phyloP scores from a whole-genome alignment of 108 stramenopile species.

The Cyclotella atomus region DNA sequence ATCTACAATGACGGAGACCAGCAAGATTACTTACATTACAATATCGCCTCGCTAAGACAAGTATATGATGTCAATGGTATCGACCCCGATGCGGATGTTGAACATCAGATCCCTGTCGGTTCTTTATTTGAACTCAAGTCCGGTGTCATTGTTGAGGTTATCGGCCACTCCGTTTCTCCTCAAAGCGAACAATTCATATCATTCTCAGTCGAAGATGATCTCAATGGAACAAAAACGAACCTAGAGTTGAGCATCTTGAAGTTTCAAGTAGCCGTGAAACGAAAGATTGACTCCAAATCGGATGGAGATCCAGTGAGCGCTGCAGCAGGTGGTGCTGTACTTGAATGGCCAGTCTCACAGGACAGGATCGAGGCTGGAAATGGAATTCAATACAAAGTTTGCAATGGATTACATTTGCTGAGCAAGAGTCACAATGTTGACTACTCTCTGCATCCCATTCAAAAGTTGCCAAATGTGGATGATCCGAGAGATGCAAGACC shows the following conservation, averaged over 20 bases:
- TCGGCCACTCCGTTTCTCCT: slow-evolving; percentile 17
- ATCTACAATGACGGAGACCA: slow-evolving; percentile 49
- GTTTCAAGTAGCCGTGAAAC: slow-evolving; percentile 34
- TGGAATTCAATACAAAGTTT: slow-evolving; percentile 18
- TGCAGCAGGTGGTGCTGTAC: slow-evolving; percentile 10
- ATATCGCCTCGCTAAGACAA: slow-evolving; percentile 44
- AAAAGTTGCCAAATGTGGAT: slow-evolving; percentile 24
- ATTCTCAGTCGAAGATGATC: slow-evolving; percentile 6
- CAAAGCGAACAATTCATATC: slow-evolving; percentile 20
- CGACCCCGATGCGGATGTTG: slow-evolving; percentile 5
- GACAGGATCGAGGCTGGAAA: not conserved
- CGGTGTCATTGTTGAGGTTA: slow-evolving; percentile 29
- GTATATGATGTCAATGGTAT: slow-evolving; percentile 32
- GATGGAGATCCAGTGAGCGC: not conserved
- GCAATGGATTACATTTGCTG: slow-evolving; percentile 29
- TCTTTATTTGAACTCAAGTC: slow-evolving; percentile 34
- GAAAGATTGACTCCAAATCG: slow-evolving; percentile 8
- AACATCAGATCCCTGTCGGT: slow-evolving; percentile 39
- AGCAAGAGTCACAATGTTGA: slow-evolving; percentile 12
- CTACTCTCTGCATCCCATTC: not conserved
- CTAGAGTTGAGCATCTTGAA: slow-evolving; percentile 20
- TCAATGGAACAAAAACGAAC: too few species aligned
- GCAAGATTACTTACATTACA: slow-evolving; percentile 49
- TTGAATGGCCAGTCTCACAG: slow-evolving; percentile 42
- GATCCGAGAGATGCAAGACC: slow-evolving; percentile 30